A percentile compares a stretch with the other conserved stretches of the same genome.
phyloP scores from a whole-genome alignment of 306 rosid genomes.

The Dalbergia cultrata region DNA sequence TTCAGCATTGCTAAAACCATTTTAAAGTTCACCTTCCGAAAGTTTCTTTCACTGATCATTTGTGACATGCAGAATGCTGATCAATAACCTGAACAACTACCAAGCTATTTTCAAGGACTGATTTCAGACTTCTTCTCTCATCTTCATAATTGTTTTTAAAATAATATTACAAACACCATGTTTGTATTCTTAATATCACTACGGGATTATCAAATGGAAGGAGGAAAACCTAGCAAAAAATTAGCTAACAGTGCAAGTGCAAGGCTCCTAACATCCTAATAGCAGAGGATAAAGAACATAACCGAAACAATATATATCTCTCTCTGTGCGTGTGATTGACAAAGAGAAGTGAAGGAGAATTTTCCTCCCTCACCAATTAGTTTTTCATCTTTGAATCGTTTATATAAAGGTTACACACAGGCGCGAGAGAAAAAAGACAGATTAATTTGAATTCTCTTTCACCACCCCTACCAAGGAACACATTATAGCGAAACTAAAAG shows the following conservation, averaged over 20 bases:
- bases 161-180: background rate
- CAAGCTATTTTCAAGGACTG: background rate
- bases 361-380: slow-evolving; percentile 13
- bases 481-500: slow-evolving; percentile 8
- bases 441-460: no score
- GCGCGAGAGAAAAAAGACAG: background rate
- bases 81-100: background rate
- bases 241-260: background rate
- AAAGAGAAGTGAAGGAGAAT: slow-evolving; percentile 5
- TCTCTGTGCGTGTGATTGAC: background rate
- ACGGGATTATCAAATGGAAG: no score
- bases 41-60: background rate
- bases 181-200: no score
- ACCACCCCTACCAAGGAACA: no score
- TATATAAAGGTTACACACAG: background rate
- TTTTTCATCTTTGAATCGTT: background rate
- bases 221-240: background rate
- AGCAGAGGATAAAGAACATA: background rate
- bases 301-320: slow-evolving; percentile 13
- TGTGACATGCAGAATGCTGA: background rate
- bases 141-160: background rate
- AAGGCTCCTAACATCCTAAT: background rate
- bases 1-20: background rate
- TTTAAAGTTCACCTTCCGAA: background rate
- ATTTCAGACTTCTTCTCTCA: background rate